Conservation (phyloP, 2,329 filamentous ascomycete genomes). For the Phoma herbarum region DNA sequence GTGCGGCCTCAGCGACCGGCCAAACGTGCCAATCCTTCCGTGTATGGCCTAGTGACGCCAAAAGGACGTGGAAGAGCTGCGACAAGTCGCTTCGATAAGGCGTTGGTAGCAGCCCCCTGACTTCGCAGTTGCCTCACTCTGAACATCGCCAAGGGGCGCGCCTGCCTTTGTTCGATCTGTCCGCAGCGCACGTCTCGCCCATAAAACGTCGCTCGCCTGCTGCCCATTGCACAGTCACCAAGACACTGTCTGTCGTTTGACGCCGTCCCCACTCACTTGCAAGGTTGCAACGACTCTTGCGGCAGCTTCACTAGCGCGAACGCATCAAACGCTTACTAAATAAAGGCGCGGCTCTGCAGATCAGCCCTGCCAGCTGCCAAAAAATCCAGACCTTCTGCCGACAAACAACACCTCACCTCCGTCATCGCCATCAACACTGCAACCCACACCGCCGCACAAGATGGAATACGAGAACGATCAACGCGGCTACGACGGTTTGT, state of each 20-base stretch:
- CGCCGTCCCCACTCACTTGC: conserved; percentile 32
- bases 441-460: conserved; percentile 51
- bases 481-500: conserved; percentile 72
- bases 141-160: conserved; percentile 12
- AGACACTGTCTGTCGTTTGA: conserved; percentile 7
- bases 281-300: conserved; percentile 29
- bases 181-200: conserved; percentile 11
- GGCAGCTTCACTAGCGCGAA: conserved; percentile 36
- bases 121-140: conserved; percentile 20
- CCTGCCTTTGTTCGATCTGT: conserved; percentile 21
- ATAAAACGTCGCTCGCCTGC: conserved; percentile 14
- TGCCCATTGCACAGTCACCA: conserved; percentile 4
- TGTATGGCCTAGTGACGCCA: conserved; percentile 5
- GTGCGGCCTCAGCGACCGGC: not conserved
- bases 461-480: conserved; percentile 74
- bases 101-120: conserved; percentile 10
- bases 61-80: conserved; percentile 9
- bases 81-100: conserved; percentile 12
- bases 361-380: conserved; percentile 41
- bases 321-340: conserved; percentile 42
- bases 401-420: conserved; percentile 37
- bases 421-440: conserved; percentile 32
- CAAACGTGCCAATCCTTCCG: not conserved
- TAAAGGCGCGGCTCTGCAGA: conserved; percentile 43
- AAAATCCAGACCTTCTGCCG: conserved; percentile 36